These are phyloP conservation scores for Auricularia sp. DNA, from an alignment of 768 basidiomycete genomes.

Conservation along the genomic window DNA sequence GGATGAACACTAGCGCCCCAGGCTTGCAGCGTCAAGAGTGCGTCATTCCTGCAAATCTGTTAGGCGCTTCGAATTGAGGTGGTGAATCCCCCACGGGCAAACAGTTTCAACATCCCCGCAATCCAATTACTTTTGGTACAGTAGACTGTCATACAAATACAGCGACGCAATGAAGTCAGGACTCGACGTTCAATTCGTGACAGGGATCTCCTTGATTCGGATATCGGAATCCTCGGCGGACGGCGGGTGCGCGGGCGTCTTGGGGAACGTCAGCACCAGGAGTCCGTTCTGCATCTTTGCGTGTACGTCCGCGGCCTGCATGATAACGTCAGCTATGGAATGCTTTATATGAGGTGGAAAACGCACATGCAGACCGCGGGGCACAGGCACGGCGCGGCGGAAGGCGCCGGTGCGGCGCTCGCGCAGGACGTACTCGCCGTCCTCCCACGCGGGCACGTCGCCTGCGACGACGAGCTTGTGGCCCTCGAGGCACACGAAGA, in stretches of 20 bases:
- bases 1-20: too few relatives aligned
- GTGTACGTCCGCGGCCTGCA: neutral
- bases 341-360: neutral
- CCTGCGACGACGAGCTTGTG: neutral
- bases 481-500: neutral
- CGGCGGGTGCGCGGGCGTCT: neutral
- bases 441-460: neutral
- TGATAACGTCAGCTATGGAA: neutral
- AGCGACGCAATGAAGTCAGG: too few relatives aligned
- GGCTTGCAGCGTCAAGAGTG: too few relatives aligned
- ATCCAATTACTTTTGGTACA: too few relatives aligned
- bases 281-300: neutral
- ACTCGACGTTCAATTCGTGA: neutral
- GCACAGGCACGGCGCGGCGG: neutral
- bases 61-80: too few relatives aligned
- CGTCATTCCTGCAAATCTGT: too few relatives aligned
- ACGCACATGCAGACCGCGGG: neutral
- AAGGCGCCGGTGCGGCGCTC: neutral
- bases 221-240: neutral
- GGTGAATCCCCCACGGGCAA: too few relatives aligned
- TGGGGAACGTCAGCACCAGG: neutral
- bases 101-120: too few relatives aligned
- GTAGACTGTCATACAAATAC: too few relatives aligned
- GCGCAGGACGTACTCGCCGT: neutral
- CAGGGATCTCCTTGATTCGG: neutral